A percentile compares a stretch with the other conserved stretches of the same genome.
Conservation (phyloP, 1,284 basidiomycete species). For the Ustilago xerochloae region DNA sequence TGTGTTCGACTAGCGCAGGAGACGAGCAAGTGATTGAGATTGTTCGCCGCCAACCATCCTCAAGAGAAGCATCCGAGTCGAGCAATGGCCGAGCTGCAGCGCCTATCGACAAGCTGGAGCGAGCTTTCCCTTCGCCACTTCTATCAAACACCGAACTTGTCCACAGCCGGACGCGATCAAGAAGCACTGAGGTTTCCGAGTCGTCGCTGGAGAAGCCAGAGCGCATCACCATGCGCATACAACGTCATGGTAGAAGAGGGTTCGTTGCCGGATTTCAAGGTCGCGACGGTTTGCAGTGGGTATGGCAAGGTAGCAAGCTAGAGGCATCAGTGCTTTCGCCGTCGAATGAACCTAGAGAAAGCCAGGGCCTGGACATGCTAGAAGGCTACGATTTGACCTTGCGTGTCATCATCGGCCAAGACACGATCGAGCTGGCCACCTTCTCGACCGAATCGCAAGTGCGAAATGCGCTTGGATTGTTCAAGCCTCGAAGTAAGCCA, state of each 20-base stretch:
- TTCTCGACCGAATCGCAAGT: constrained; percentile 43
- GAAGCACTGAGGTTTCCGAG: constrained; percentile 7
- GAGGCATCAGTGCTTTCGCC: constrained; percentile 31
- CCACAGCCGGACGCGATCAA: constrained; percentile 11
- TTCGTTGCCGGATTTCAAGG: constrained; percentile 22
- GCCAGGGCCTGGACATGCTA: not conserved
- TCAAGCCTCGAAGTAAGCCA: constrained; percentile 26
- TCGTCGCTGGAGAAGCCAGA: constrained; percentile 13
- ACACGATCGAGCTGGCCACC: constrained; percentile 29
- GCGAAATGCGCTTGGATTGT: constrained; percentile 40
- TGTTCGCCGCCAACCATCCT: constrained; percentile 12
- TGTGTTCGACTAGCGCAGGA: not conserved
- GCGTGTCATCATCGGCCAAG: not conserved
- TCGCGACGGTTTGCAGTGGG: constrained; percentile 28
- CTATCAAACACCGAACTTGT: constrained; percentile 14
- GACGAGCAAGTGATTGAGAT: constrained; percentile 34
- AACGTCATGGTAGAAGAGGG: constrained; percentile 15
- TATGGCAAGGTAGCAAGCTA: constrained; percentile 28
- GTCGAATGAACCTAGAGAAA: not conserved
- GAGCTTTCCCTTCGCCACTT: constrained; percentile 37
- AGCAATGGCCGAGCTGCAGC: not conserved
- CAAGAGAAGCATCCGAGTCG: not conserved
- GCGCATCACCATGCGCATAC: constrained; percentile 24
- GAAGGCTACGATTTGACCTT: constrained; percentile 34
- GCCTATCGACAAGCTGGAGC: constrained; percentile 22